phyloP scores from a whole-genome alignment of 2,329 filamentous ascomycete genomes.

The Pleurostoma richardsiae region DNA sequence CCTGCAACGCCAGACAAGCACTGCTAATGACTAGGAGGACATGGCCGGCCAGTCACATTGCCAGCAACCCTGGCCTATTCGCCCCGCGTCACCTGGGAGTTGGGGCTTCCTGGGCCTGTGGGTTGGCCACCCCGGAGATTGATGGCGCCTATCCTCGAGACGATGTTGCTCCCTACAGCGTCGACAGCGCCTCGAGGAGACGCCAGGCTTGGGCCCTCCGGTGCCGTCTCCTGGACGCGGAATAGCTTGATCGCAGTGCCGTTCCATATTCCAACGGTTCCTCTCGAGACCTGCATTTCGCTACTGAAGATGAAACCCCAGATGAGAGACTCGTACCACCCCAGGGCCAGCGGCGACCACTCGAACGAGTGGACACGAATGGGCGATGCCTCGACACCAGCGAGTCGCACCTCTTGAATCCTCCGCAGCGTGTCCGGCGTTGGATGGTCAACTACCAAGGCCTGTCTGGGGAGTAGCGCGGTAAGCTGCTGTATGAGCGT shows the following conservation, averaged over 20 bases:
- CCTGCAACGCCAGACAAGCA: no score
- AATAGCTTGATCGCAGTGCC: conserved; percentile 85
- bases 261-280: conserved; percentile 91
- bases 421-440: conserved; percentile 42
- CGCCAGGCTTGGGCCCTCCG: conserved; percentile 73
- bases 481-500: conserved; percentile 66
- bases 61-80: no score
- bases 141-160: conserved; percentile 78
- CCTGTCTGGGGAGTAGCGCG: conserved; percentile 49
- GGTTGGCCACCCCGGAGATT: conserved; percentile 50
- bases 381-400: conserved; percentile 68
- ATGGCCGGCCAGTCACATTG: no score
- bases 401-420: conserved; percentile 58
- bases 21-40: no score
- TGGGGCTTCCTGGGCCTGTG: not conserved
- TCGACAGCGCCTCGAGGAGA: conserved; percentile 88
- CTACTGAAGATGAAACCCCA: conserved; percentile 91
- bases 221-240: conserved; percentile 77
- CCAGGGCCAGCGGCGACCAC: conserved; percentile 84
- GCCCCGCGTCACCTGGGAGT: no score
- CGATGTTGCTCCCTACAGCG: conserved; percentile 85
- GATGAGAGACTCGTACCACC: conserved; percentile 92
- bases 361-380: conserved; percentile 85
- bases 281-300: conserved; percentile 83
- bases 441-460: conserved; percentile 34